A percentile compares a stretch with the other conserved stretches of the same genome.
phyloP scores from a whole-genome alignment of 2,329 filamentous ascomycete genomes.

The Stenocarpella maydis region DNA sequence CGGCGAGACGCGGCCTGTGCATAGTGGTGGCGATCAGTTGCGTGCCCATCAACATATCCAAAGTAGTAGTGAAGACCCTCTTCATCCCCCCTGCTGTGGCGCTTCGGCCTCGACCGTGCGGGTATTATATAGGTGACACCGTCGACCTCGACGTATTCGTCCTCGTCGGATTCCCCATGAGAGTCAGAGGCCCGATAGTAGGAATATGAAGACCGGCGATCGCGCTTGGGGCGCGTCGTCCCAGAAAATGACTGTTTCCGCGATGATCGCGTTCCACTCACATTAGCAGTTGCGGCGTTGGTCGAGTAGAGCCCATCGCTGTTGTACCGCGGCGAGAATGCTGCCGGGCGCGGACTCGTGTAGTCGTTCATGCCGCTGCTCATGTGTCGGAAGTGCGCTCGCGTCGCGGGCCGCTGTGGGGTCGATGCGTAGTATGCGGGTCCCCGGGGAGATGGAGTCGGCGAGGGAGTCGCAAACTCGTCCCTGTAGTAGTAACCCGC shows the following conservation, averaged over 20 bases:
- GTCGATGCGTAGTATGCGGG: constrained; percentile 53
- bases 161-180: constrained; percentile 71
- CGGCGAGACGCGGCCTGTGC: constrained; percentile 51
- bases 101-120: constrained; percentile 58
- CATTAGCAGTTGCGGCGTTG: constrained; percentile 64
- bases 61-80: constrained; percentile 46
- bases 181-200: constrained; percentile 66
- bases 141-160: constrained; percentile 65
- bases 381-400: constrained; percentile 56
- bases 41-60: constrained; percentile 60
- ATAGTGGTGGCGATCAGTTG: constrained; percentile 67
- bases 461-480: constrained; percentile 60
- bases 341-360: constrained; percentile 54
- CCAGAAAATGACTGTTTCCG: constrained; percentile 58
- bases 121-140: constrained; percentile 63
- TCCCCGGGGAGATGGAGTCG: constrained; percentile 64
- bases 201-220: constrained; percentile 65
- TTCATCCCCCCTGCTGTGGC: constrained; percentile 42
- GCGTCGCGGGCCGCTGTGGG: constrained; percentile 63
- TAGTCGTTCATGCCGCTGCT: constrained; percentile 53
- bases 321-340: constrained; percentile 68
- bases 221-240: constrained; percentile 56
- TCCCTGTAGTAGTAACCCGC: constrained; percentile 61
- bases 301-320: constrained; percentile 64
- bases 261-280: constrained; percentile 62